These are phyloP conservation scores for Staphylotrichum tortipilum DNA, from an alignment of 495 filamentous ascomycete species.

Conservation along the genomic window DNA sequence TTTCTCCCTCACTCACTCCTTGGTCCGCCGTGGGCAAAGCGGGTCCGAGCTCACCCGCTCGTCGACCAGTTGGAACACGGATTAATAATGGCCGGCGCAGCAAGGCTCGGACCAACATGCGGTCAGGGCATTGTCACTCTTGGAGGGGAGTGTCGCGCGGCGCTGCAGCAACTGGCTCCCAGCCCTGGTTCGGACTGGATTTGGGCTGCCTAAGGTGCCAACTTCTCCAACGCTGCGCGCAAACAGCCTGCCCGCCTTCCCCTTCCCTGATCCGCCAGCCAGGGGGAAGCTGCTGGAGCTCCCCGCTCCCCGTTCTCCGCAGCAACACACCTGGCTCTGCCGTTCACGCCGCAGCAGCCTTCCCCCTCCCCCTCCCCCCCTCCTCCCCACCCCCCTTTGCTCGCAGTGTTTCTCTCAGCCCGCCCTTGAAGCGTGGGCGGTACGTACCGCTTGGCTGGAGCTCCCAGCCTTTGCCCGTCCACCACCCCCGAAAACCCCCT, in stretches of 20 bases:
- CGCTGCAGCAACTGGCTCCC: no score
- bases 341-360: not conserved
- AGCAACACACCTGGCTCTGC: slow-evolving; percentile 16
- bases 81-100: not conserved
- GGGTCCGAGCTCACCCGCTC: slow-evolving; percentile 15
- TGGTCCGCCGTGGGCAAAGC: not conserved
- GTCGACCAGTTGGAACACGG: slow-evolving; percentile 6
- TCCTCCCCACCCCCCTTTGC: slow-evolving; percentile 25
- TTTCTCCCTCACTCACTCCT: not conserved
- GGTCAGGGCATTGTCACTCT: no score
- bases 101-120: not conserved
- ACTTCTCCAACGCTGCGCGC: slow-evolving; percentile 9
- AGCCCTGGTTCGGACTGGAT: no score
- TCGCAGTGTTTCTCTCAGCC: slow-evolving; percentile 13
- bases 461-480: slow-evolving; percentile 28
- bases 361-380: slow-evolving; percentile 12
- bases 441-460: slow-evolving; percentile 25
- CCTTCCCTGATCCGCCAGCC: not conserved
- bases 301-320: slow-evolving; percentile 8
- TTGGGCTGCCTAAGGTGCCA: slow-evolving; percentile 13
- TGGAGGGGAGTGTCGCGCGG: no score
- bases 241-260: slow-evolving; percentile 8
- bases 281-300: not conserved
- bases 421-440: slow-evolving; percentile 3
- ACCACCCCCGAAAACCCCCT: slow-evolving; percentile 30